phyloP scores from a whole-genome alignment of 148 eudicot species.

The Camellia sinensis region DNA sequence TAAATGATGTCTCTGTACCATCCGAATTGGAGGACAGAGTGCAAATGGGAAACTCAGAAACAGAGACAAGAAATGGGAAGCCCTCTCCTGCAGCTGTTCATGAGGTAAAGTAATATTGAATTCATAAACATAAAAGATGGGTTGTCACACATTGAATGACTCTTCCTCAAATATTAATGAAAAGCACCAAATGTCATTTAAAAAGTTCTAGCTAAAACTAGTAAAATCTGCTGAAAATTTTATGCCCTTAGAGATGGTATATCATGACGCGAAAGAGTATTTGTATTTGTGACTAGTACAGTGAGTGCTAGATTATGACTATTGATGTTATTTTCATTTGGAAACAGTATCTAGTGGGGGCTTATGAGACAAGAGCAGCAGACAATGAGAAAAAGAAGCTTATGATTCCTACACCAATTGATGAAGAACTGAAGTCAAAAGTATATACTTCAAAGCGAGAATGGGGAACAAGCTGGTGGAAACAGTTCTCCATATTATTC shows the following conservation, averaged over 20 bases:
- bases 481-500: constrained; percentile 69
- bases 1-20: constrained; percentile 76
- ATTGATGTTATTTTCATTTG: background rate
- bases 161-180: too few relatives aligned
- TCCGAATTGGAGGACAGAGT: constrained; percentile 81
- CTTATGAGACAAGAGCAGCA: constrained; percentile 74
- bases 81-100: constrained; percentile 71
- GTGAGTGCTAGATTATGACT: background rate
- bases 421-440: constrained; percentile 54
- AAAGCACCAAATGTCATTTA: too few relatives aligned
- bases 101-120: constrained; percentile 39
- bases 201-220: too few relatives aligned
- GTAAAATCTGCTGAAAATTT: too few relatives aligned
- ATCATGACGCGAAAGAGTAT: too few relatives aligned
- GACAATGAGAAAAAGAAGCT: constrained; percentile 75
- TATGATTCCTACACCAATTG: constrained; percentile 45
- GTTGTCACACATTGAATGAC: background rate
- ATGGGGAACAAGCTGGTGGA: constrained; percentile 99
- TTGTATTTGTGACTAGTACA: too few relatives aligned
- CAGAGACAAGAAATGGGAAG: constrained; percentile 56
- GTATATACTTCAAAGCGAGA: constrained; percentile 33
- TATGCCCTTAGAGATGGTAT: too few relatives aligned
- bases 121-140: too few relatives aligned
- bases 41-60: constrained; percentile 50
- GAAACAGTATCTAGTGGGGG: constrained; percentile 78